Conservation (phyloP, 352 stramenopile genomes). For the Globisporangium polare region DNA sequence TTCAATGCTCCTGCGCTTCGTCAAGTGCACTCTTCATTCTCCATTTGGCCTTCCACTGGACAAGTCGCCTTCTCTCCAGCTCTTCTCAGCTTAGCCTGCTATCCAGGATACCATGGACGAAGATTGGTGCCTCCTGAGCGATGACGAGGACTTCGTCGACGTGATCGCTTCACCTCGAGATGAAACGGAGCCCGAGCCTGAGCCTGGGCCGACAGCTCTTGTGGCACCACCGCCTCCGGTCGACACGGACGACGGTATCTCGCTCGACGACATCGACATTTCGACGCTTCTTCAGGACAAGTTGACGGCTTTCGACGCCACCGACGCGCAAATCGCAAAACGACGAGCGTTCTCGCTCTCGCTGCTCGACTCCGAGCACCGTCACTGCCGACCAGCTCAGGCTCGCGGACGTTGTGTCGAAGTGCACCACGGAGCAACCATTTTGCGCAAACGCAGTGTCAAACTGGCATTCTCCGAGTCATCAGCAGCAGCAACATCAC, state of each 20-base stretch:
- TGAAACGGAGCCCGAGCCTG: conserved; percentile 25
- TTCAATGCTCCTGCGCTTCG: background rate
- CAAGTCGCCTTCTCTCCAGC: background rate
- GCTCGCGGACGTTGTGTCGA: conserved; percentile 6
- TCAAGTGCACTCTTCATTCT: conserved; percentile 2
- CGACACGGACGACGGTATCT: background rate
- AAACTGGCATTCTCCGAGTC: conserved; percentile 27
- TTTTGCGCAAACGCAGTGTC: conserved; percentile 13
- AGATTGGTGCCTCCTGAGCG: conserved; percentile 57
- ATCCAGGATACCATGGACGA: conserved; percentile 36
- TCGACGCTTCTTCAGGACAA: conserved; percentile 26
- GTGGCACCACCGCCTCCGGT: background rate
- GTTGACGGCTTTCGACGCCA: background rate
- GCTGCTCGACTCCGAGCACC: conserved; percentile 36
- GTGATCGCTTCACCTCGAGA: conserved; percentile 12
- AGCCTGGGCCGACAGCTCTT: background rate
- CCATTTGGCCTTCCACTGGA: background rate
- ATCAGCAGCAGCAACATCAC: background rate
- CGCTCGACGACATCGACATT: conserved; percentile 18
- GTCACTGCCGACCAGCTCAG: conserved; percentile 3
- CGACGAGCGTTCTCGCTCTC: conserved; percentile 21
- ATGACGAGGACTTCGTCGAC: conserved; percentile 25
- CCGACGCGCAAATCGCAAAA: background rate
- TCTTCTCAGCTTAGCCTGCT: background rate
- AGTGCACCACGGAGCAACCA: background rate